A percentile compares a stretch with the other conserved stretches of the same genome.
These are phyloP conservation scores for Ricinus communis DNA, from an alignment of 345 rosid genomes.

Conservation along the genomic window DNA sequence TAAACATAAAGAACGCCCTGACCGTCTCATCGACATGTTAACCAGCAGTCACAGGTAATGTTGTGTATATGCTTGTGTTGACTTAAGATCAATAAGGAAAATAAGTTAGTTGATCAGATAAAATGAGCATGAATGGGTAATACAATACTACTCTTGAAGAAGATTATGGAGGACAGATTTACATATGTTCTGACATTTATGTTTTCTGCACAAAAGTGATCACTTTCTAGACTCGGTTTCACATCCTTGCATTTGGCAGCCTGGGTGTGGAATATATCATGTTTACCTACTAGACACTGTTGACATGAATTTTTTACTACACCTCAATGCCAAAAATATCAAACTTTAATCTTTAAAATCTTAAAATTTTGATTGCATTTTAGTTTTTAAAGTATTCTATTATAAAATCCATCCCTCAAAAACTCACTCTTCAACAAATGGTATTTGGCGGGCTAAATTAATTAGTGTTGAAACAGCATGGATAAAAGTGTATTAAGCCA, in stretches of 20 bases:
- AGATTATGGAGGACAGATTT: background rate
- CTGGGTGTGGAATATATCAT: too few relatives aligned
- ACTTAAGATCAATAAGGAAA: conserved; percentile 7
- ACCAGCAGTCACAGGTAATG: conserved; percentile 92
- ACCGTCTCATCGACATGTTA: conserved; percentile 94
- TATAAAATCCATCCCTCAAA: too few relatives aligned
- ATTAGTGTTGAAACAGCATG: too few relatives aligned
- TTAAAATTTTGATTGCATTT: too few relatives aligned
- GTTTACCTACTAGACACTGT: too few relatives aligned
- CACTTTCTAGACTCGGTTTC: background rate
- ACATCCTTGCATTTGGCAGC: background rate
- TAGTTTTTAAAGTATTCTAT: too few relatives aligned
- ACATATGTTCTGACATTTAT: background rate
- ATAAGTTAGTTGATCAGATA: background rate
- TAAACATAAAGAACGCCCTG: conserved; percentile 96
- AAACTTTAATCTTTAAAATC: too few relatives aligned
- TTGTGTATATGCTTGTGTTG: background rate
- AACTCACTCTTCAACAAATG: too few relatives aligned
- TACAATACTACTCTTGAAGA: background rate
- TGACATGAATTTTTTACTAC: too few relatives aligned
- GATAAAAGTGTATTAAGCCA: too few relatives aligned
- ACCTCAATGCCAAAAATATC: too few relatives aligned
- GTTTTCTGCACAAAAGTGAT: background rate
- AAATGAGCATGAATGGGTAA: background rate
- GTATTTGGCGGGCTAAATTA: too few relatives aligned